A percentile compares a stretch with the other conserved stretches of the same genome.
Conservation (phyloP, 148 eudicot species). For the Silene latifolia region DNA sequence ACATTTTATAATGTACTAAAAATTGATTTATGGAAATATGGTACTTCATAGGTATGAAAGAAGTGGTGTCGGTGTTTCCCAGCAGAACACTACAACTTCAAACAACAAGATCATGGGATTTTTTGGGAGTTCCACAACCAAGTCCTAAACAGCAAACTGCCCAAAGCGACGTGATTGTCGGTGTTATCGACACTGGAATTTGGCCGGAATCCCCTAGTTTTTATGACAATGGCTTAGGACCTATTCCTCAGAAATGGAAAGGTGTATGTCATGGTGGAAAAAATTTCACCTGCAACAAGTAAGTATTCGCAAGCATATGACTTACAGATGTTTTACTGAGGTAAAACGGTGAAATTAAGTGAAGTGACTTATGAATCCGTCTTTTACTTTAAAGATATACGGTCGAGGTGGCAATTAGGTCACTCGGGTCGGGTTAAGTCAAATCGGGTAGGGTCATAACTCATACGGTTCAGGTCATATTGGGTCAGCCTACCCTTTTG, state of each 20-base stretch:
- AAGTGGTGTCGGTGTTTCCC: slow-evolving; percentile 48
- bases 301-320: neutral
- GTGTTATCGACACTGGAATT: slow-evolving; percentile 47
- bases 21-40: too few relatives aligned
- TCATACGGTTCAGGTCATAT: too few relatives aligned
- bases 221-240: slow-evolving; percentile 39
- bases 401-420: too few relatives aligned
- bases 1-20: too few relatives aligned
- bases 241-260: slow-evolving; percentile 54
- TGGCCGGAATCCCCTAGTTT: slow-evolving; percentile 59
- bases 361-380: too few relatives aligned
- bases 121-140: slow-evolving; percentile 35
- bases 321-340: too few relatives aligned
- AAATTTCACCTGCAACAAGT: slow-evolving; percentile 68
- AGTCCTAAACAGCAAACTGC: neutral
- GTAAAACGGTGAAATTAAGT: too few relatives aligned
- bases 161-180: slow-evolving; percentile 44
- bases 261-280: slow-evolving; percentile 38
- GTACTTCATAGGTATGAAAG: slow-evolving; percentile 9
- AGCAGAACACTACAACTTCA: slow-evolving; percentile 38
- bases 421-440: too few relatives aligned
- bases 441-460: too few relatives aligned
- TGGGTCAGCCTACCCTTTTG: too few relatives aligned
- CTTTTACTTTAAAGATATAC: too few relatives aligned
- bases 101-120: slow-evolving; percentile 75